A percentile compares a stretch with the other conserved stretches of the same genome.
These are phyloP conservation scores for Penicillium riverlandense DNA, from an alignment of 495 filamentous ascomycete genomes.

Conservation along the genomic window DNA sequence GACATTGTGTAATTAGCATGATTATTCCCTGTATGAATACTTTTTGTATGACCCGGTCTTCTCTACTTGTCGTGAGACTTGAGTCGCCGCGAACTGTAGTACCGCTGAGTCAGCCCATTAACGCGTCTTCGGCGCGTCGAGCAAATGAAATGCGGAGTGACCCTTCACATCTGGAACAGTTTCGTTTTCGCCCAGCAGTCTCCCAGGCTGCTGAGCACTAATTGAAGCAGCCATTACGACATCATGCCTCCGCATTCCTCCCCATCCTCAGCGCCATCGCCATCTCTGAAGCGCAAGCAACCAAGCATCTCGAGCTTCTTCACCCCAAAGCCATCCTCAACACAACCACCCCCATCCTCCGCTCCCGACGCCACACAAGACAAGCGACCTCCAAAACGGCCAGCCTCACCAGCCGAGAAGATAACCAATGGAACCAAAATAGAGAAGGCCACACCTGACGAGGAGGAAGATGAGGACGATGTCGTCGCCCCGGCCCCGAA, in stretches of 20 bases:
- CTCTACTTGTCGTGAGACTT: too few relatives aligned
- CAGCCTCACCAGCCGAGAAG: constrained; percentile 7
- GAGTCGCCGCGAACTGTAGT: background rate
- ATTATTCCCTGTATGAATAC: too few relatives aligned
- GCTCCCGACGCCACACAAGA: constrained; percentile 3
- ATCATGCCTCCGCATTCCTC: constrained; percentile 33
- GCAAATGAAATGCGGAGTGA: background rate
- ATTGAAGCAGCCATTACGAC: background rate
- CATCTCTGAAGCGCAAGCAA: constrained; percentile 53
- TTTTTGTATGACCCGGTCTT: too few relatives aligned
- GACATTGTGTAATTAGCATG: too few relatives aligned
- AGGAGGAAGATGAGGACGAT: constrained; percentile 27
- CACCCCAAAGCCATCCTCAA: constrained; percentile 47
- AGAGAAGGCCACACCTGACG: constrained; percentile 10
- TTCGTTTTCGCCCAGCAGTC: too few relatives aligned
- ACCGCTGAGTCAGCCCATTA: constrained; percentile 10
- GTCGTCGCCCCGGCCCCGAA: constrained; percentile 34
- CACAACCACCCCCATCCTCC: constrained; percentile 8
- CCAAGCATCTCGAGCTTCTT: constrained; percentile 86
- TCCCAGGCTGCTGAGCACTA: too few relatives aligned
- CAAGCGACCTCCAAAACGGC: constrained; percentile 8
- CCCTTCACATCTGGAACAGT: too few relatives aligned
- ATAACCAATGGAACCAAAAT: constrained; percentile 6
- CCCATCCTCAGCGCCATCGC: constrained; percentile 34
- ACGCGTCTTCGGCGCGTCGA: constrained; percentile 19